Conservation (phyloP, 202 grass and related monocot genomes). For the Tripidium arundinaceum region DNA sequence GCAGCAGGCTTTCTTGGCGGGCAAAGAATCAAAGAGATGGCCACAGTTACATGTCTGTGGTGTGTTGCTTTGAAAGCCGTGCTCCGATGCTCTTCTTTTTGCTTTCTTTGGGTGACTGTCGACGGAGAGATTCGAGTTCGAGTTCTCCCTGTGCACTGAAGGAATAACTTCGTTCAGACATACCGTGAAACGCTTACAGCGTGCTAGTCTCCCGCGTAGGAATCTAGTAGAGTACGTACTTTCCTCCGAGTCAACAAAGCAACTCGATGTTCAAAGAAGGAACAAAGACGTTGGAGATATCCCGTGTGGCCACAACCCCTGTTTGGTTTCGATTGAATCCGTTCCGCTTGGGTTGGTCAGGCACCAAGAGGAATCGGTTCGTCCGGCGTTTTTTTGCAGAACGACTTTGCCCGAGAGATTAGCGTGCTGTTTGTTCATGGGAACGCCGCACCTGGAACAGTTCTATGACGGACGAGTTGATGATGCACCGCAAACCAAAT, state of each 20-base stretch:
- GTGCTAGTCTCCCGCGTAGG: not conserved
- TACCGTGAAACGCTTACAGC: not conserved
- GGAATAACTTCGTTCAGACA: constrained; percentile 13
- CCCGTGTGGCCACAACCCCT: too few relatives aligned
- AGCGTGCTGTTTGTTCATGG: too few relatives aligned
- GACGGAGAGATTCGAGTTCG: constrained; percentile 25
- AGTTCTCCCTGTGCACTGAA: constrained; percentile 34
- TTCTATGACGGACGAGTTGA: too few relatives aligned
- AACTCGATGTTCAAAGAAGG: not conserved
- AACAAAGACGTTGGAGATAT: too few relatives aligned
- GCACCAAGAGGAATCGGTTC: too few relatives aligned
- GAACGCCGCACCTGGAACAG: too few relatives aligned
- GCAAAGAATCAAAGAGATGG: constrained; percentile 37
- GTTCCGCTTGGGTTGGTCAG: too few relatives aligned
- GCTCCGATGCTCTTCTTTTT: constrained; percentile 4
- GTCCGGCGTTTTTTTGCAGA: too few relatives aligned
- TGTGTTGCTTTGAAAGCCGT: constrained; percentile 22
- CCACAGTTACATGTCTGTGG: constrained; percentile 11
- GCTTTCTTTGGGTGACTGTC: constrained; percentile 31
- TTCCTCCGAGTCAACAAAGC: not conserved
- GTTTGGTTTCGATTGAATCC: too few relatives aligned
- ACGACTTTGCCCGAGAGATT: too few relatives aligned
- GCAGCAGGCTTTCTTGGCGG: constrained; percentile 34
- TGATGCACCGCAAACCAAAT: too few relatives aligned
- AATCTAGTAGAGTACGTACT: not conserved